Evolutionary conservation across 2,329 filamentous ascomycete genomes (phyloP).

Genomic region (Cercospora sesami): DNA sequence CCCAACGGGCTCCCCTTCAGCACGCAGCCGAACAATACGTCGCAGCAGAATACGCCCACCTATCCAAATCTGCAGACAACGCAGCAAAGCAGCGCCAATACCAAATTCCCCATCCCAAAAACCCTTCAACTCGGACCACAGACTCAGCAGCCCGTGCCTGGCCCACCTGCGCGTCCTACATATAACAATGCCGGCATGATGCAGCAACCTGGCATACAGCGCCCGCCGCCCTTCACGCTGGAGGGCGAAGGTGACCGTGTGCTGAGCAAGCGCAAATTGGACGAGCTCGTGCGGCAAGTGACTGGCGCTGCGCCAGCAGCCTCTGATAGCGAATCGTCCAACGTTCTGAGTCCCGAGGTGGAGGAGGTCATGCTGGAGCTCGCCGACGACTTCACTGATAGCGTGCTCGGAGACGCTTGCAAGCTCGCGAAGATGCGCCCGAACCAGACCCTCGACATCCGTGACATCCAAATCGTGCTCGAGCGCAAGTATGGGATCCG

Average conservation of each 20-base stretch:
- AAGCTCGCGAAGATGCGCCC: slow-evolving; percentile 90
- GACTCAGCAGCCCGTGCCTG: slow-evolving; percentile 70
- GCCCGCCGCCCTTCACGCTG: slow-evolving; percentile 78
- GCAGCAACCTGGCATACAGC: slow-evolving; percentile 80
- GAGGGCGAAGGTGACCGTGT: slow-evolving; percentile 91
- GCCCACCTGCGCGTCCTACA: slow-evolving; percentile 76
- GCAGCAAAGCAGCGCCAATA: slow-evolving; percentile 45
- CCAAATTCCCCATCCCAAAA: slow-evolving; percentile 82
- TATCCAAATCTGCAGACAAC: slow-evolving; percentile 31
- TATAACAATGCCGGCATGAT: slow-evolving; percentile 82
- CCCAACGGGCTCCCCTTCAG: slow-evolving; percentile 32
- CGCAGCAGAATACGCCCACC: slow-evolving; percentile 30
- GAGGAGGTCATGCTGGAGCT: slow-evolving; percentile 92
- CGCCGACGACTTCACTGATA: slow-evolving; percentile 93
- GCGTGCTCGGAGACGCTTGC: slow-evolving; percentile 82
- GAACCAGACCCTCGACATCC: slow-evolving; percentile 81
- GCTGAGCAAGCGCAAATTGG: slow-evolving; percentile 95
- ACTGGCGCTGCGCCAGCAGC: slow-evolving; percentile 76
- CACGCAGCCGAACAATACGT: slow-evolving; percentile 24
- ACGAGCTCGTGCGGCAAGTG: slow-evolving; percentile 91
- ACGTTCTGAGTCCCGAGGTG: slow-evolving; percentile 81
- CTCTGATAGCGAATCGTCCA: slow-evolving; percentile 57
- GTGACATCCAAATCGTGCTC: slow-evolving; percentile 58
- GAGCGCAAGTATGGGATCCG: slow-evolving; percentile 71
- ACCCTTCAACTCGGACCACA: slow-evolving; percentile 71